Base-by-base conservation (phyloP, 306 rosid genomes). In the Mimosa pudica region DNA sequence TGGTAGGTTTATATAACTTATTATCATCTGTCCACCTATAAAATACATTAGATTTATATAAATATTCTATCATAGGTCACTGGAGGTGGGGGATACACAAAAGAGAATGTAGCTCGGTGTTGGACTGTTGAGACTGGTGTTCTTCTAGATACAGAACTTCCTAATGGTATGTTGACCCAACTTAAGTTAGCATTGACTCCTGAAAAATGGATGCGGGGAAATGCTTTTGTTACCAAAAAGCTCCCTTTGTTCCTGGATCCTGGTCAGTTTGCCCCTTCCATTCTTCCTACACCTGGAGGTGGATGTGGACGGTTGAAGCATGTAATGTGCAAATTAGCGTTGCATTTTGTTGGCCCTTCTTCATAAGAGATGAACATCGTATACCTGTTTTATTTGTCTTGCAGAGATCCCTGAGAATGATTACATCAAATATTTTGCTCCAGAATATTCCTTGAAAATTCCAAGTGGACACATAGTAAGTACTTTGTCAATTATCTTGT, bases 71-170 rank as follows among this genome's bases (percentile, higher is more conserved):
- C 80, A 73, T 83, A 92, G 98, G 98, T 95, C 80, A 93, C 97
- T 81, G 98, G 98, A 77, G 98, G 98, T 38, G 98, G 98, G 62
- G 98, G 98, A 71, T 95, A 95, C 85, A 95, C 98, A 8, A 95
- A 95, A 89, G 98, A 95, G 84, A 95, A 95, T 85, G 98, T 95
- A 80, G 98, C 98, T 85, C 90, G 98, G 47, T 95, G 98, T 84
- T 95, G 98, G 98, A 82, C 98, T 0, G 82, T 95, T 71, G 98
- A 95, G 90, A 95, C 98, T 70, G 98, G 98, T 68, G 97, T 92
- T 86, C 94, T 95, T 84, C 89, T 95, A 58, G 98, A 92, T 81
- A 91, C 96, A 32, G 98, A 95, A 69, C 94, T 95, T 84, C 96
- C 98, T 62, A 91, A 95, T 83, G 97, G 98, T 95, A 88, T 71